phyloP scores from a whole-genome alignment of 495 filamentous ascomycete species.

The Penicillium coffeae region DNA sequence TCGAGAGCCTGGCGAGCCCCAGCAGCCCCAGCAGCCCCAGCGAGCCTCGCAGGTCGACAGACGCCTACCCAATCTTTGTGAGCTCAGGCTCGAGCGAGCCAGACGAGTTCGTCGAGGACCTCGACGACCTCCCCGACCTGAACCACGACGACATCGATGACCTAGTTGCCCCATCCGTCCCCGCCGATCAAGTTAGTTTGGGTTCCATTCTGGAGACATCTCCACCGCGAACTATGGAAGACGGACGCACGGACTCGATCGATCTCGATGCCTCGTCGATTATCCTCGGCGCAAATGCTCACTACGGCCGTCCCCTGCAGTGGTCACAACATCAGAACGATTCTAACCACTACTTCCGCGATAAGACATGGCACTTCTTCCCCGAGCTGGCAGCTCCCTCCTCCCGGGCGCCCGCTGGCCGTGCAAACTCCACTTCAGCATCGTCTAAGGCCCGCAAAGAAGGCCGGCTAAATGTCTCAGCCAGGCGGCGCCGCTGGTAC shows the following conservation, averaged over 20 bases:
- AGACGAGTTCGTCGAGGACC: too few species aligned
- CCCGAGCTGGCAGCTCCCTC: slow-evolving; percentile 39
- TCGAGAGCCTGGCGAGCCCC: slow-evolving; percentile 24
- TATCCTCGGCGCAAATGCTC: slow-evolving; percentile 13
- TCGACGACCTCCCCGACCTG: not conserved
- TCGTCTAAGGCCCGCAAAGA: slow-evolving; percentile 19
- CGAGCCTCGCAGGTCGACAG: slow-evolving; percentile 27
- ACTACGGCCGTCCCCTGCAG: slow-evolving; percentile 20
- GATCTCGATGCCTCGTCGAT: slow-evolving; percentile 4
- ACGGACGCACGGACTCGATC: not conserved
- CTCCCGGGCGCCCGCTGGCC: slow-evolving; percentile 15
- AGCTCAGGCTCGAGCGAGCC: slow-evolving; percentile 34
- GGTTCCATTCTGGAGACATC: slow-evolving; percentile 7
- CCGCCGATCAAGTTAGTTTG: slow-evolving; percentile 10
- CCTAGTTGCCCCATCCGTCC: slow-evolving; percentile 3
- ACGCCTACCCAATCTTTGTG: slow-evolving; percentile 39
- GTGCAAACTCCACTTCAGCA: slow-evolving; percentile 4
- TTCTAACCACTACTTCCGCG: slow-evolving; percentile 43
- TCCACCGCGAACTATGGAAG: slow-evolving; percentile 3
- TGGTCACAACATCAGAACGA: slow-evolving; percentile 25
- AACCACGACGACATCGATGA: not conserved
- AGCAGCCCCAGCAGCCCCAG: slow-evolving; percentile 25
- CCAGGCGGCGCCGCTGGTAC: slow-evolving; percentile 22
- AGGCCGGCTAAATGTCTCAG: slow-evolving; percentile 23
- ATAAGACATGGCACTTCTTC: slow-evolving; percentile 50